Evolutionary conservation across 306 rosid genomes (phyloP).

Genomic region (Quercus alba): DNA sequence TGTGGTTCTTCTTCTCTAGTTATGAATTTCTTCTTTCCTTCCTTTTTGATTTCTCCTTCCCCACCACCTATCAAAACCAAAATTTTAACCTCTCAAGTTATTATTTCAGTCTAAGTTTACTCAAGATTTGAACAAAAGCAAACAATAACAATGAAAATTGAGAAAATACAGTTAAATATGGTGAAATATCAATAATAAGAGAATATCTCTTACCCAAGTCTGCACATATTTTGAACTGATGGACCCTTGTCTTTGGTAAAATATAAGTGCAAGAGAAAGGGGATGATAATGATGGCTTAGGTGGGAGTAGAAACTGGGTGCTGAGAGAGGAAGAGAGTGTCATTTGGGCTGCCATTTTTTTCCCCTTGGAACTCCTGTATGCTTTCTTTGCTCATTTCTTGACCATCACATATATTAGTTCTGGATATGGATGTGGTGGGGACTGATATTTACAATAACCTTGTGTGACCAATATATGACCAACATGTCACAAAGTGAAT

Average conservation of each 20-base stretch:
- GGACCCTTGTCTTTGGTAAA: conserved; percentile 30
- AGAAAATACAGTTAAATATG: neutral
- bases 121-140: neutral
- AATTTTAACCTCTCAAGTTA: neutral
- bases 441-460: conserved; percentile 19
- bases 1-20: conserved; percentile 94
- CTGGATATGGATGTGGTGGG: conserved; percentile 38
- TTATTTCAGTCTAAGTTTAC: conserved; percentile 17
- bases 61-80: conserved; percentile 59
- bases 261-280: conserved; percentile 12
- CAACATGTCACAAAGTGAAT: neutral
- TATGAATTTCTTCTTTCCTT: conserved; percentile 76
- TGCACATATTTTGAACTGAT: conserved; percentile 58
- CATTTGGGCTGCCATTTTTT: conserved; percentile 62
- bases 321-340: conserved; percentile 48
- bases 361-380: neutral
- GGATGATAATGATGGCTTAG: conserved; percentile 33
- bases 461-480: conserved; percentile 23
- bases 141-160: neutral
- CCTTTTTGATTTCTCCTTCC: conserved; percentile 60
- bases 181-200: neutral
- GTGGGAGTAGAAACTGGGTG: conserved; percentile 40
- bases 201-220: conserved; percentile 43
- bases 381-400: conserved; percentile 25
- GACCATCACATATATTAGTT: conserved; percentile 31